These are phyloP conservation scores for Silene latifolia DNA, from an alignment of 148 eudicot species.

Conservation along the genomic window DNA sequence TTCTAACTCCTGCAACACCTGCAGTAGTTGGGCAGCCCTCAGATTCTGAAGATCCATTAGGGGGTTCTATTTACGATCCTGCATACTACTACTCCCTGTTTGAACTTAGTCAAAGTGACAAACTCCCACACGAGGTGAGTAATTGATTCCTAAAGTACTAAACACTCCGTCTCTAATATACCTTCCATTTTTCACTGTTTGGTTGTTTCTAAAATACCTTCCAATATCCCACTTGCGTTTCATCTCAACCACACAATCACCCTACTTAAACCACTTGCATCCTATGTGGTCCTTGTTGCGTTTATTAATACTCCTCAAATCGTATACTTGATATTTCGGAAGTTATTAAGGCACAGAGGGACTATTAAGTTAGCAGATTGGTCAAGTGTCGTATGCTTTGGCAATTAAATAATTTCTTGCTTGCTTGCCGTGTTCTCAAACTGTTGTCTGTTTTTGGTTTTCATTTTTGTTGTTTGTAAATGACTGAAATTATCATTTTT, in stretches of 20 bases:
- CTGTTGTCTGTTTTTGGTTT: not conserved
- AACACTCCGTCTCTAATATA: not conserved
- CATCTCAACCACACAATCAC: no score
- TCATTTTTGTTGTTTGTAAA: not conserved
- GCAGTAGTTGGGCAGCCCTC: slow-evolving; percentile 42
- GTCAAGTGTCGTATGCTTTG: not conserved
- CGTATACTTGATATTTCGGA: not conserved
- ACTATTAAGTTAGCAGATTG: not conserved
- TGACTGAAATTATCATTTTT: not conserved
- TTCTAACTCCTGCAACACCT: slow-evolving; percentile 68
- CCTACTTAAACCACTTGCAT: no score
- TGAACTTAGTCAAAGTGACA: slow-evolving; percentile 49
- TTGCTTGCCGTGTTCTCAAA: not conserved
- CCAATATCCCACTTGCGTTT: no score
- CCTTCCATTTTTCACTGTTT: not conserved
- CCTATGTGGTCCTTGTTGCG: no score
- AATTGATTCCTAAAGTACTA: not conserved
- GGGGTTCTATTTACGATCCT: slow-evolving; percentile 94
- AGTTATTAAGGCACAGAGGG: not conserved
- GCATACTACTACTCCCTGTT: slow-evolving; percentile 78
- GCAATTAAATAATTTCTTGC: not conserved
- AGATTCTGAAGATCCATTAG: slow-evolving; percentile 66
- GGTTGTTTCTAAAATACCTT: not conserved
- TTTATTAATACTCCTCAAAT: no score
- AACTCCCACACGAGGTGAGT: slow-evolving; percentile 44